Evolutionary conservation across 2,329 filamentous ascomycete genomes (phyloP), one percentile per base, ranked within the genome.

Genomic region (Macrophomina phaseolina): DNA sequence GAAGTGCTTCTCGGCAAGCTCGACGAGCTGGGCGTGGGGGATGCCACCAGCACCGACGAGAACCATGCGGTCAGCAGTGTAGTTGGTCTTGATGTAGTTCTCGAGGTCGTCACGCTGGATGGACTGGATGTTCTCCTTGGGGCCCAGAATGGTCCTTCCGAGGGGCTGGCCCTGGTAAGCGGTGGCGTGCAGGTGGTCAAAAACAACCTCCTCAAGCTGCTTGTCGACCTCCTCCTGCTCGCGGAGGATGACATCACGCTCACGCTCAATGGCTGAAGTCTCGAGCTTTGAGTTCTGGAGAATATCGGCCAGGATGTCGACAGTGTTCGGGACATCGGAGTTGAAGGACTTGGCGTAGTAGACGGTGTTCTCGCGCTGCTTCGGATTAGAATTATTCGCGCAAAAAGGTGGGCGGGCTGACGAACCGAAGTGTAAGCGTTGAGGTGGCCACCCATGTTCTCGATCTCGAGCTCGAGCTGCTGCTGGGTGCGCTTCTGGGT

Each of bases 311-410:
- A 99, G 92, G 77, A 99, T 98, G 82, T 99, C 93, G 82, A 99
- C 95, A 79, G 92, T 92, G 81, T 94, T 91, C 76, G 94, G 94
- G 69, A 98, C 93, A 80, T 99, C 94, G 82, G 91, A 89, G 86
- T 99, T 99, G 87, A 99, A 97, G 71, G 94, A 91, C 86, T 98
- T 97, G 83, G 95, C 95, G 83, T 98, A 99, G 89, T 99, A 99
- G 79, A 99, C 95, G 76, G 95, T 99, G 88, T 97, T 98, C 84
- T 99, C 95, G 82, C 95, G 93, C 94, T 81, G 36, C 49, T 65
- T 18, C 9, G 7, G 23, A 45, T 67, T 52, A 67, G 65, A 46
- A 65, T 48, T 28, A 36, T 30, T 67, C 23, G n/a, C 34, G 46
- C 14, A 16, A 23, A 16, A 23, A 9, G 34, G 46, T 32, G 48